These are phyloP conservation scores for Skeletonema menzelii DNA, from an alignment of 108 stramenopile genomes.

Conservation along the genomic window DNA sequence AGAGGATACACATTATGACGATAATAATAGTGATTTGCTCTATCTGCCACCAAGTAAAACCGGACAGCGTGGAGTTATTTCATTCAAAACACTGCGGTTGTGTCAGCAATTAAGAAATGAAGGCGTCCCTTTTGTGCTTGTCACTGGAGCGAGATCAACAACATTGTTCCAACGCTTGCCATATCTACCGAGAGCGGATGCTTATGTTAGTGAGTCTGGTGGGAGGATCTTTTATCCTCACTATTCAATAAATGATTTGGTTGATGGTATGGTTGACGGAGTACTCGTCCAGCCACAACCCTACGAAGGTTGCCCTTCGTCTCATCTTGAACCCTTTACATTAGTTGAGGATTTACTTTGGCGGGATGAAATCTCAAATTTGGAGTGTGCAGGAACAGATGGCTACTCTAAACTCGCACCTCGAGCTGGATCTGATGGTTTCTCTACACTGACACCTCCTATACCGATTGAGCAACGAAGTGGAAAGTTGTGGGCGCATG, in stretches of 20 bases:
- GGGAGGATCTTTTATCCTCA: conserved; percentile 83
- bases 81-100: conserved; percentile 37
- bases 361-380: conserved; percentile 34
- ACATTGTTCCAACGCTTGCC: conserved; percentile 77
- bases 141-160: conserved; percentile 84
- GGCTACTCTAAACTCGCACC: conserved; percentile 35
- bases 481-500: conserved; percentile 70
- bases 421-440: conserved; percentile 3
- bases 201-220: conserved; percentile 73
- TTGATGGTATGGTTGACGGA: conserved; percentile 5
- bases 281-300: conserved; percentile 39
- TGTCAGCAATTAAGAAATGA: conserved; percentile 55
- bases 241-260: too few relatives aligned
- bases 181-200: conserved; percentile 75
- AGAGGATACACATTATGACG: too few relatives aligned
- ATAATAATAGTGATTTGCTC: conserved; percentile 16
- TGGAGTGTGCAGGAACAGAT: conserved; percentile 52
- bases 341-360: conserved; percentile 72
- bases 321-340: conserved; percentile 50
- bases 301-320: conserved; percentile 27
- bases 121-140: conserved; percentile 55
- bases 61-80: conserved; percentile 63
- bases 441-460: neutral
- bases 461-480: conserved; percentile 39
- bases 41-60: conserved; percentile 69